Conservation (phyloP, 495 filamentous ascomycete genomes). For the Symbiotaphrina buchneri region DNA sequence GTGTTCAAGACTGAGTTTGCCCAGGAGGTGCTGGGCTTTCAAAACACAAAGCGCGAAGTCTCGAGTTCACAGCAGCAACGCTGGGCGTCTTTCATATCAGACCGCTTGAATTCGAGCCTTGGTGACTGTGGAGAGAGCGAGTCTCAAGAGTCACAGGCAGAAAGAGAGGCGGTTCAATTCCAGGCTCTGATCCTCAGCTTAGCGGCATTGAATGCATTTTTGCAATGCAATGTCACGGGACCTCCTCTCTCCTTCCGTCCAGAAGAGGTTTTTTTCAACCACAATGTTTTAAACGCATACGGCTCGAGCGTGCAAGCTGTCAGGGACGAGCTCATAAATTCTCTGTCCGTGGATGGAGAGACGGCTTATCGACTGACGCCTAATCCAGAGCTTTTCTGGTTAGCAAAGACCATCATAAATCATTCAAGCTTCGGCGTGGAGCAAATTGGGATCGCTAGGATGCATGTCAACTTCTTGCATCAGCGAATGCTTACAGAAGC, state of each 20-base stretch:
- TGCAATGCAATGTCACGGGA: constrained; percentile 83
- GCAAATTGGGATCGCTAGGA: constrained; percentile 15
- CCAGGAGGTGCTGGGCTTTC: constrained; percentile 2
- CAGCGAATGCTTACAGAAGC: constrained; percentile 70
- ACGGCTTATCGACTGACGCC: constrained; percentile 69
- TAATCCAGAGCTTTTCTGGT: constrained; percentile 54
- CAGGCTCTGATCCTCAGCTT: constrained; percentile 32
- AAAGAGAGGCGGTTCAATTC: background rate
- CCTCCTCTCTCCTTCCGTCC: constrained; percentile 42
- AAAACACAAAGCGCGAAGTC: constrained; percentile 2
- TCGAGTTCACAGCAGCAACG: background rate
- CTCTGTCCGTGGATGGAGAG: constrained; percentile 64
- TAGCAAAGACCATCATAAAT: constrained; percentile 49
- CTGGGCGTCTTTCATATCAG: background rate
- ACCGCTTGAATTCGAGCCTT: background rate
- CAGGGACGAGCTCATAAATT: constrained; percentile 29
- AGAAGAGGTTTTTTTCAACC: constrained; percentile 29
- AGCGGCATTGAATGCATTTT: constrained; percentile 58
- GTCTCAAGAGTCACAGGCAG: background rate
- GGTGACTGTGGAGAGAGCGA: background rate
- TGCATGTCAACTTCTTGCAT: constrained; percentile 66
- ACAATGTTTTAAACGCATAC: constrained; percentile 7
- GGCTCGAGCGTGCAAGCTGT: constrained; percentile 12
- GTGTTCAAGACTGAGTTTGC: constrained; percentile 3
- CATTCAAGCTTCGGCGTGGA: constrained; percentile 19